phyloP scores from a whole-genome alignment of 169 alveolate genomes.

The Babesia ovata region DNA sequence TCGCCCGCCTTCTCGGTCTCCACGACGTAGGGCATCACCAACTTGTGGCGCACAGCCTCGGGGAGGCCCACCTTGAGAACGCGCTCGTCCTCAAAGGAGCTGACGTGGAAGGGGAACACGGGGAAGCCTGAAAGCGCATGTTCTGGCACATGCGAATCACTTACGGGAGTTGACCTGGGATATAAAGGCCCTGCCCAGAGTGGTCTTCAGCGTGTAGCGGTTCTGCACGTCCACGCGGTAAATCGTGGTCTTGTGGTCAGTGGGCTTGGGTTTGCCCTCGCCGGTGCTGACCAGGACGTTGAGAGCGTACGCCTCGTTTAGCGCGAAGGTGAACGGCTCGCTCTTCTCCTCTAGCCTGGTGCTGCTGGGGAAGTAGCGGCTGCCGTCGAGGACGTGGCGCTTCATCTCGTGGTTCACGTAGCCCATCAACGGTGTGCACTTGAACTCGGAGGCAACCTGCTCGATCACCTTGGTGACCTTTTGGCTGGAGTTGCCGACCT shows the following conservation, averaged over 20 bases:
- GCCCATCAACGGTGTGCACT: slow-evolving; percentile 88
- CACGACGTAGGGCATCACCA: slow-evolving; percentile 92
- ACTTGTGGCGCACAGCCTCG: slow-evolving; percentile 94
- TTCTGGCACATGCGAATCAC: not conserved
- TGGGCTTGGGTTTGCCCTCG: slow-evolving; percentile 90
- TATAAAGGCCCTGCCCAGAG: slow-evolving; percentile 92
- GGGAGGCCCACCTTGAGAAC: slow-evolving; percentile 90
- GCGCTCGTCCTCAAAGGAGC: slow-evolving; percentile 80
- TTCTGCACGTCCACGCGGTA: slow-evolving; percentile 94
- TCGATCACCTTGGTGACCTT: slow-evolving; percentile 89
- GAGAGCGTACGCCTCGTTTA: slow-evolving; percentile 91
- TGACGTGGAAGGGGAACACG: slow-evolving; percentile 82
- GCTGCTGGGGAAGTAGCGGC: slow-evolving; percentile 78
- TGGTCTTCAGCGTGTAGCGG: slow-evolving; percentile 91
- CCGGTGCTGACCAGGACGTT: slow-evolving; percentile 93
- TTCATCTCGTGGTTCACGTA: slow-evolving; percentile 92
- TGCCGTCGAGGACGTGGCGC: slow-evolving; percentile 93
- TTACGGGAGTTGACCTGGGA: slow-evolving; percentile 86
- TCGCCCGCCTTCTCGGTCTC: slow-evolving; percentile 88
- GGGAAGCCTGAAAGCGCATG: slow-evolving; percentile 63
- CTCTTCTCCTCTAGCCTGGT: slow-evolving; percentile 89
- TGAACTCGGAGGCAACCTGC: slow-evolving; percentile 87
- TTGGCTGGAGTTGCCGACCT: slow-evolving; percentile 88
- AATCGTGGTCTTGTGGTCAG: slow-evolving; percentile 90
- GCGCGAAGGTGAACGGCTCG: slow-evolving; percentile 91